Percentiles rank a stretch among this genome's conserved stretches.
These are phyloP conservation scores for Lolium perenne DNA, from an alignment of 176 grass and related monocot species.

Conservation along the genomic window DNA sequence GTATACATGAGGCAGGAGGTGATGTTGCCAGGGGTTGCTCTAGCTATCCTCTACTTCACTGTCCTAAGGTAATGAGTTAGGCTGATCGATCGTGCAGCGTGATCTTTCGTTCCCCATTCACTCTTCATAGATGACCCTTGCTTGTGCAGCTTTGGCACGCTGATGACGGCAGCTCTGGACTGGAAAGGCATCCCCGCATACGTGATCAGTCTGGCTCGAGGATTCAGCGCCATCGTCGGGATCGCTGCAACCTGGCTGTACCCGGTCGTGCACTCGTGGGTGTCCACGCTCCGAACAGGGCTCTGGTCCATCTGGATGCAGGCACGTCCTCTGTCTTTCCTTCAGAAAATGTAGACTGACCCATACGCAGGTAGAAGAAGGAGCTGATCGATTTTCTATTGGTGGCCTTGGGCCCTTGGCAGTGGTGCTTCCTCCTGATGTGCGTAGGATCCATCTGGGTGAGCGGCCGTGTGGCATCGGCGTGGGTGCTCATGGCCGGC, in stretches of 20 bases:
- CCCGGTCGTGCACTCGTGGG: too few species aligned
- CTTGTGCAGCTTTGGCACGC: constrained; percentile 72
- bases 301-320: too few species aligned
- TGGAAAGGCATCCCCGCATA: constrained; percentile 65
- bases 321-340: neutral
- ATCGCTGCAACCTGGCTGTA: too few species aligned
- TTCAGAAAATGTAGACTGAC: neutral
- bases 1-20: constrained; percentile 60
- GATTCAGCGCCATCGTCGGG: too few species aligned
- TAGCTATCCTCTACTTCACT: constrained; percentile 83
- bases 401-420: too few species aligned
- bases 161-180: constrained; percentile 88
- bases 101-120: neutral
- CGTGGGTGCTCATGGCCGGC: too few species aligned
- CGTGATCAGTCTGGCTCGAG: too few species aligned
- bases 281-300: too few species aligned
- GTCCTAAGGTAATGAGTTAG: constrained; percentile 58
- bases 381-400: neutral
- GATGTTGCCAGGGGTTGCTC: constrained; percentile 75
- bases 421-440: too few species aligned
- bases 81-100: too few species aligned
- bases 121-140: neutral
- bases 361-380: neutral
- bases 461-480: too few species aligned
- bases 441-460: too few species aligned